Evolutionary conservation across 202 grass and related monocot genomes (phyloP).

Genomic region (Sporobolus alterniflorus): DNA sequence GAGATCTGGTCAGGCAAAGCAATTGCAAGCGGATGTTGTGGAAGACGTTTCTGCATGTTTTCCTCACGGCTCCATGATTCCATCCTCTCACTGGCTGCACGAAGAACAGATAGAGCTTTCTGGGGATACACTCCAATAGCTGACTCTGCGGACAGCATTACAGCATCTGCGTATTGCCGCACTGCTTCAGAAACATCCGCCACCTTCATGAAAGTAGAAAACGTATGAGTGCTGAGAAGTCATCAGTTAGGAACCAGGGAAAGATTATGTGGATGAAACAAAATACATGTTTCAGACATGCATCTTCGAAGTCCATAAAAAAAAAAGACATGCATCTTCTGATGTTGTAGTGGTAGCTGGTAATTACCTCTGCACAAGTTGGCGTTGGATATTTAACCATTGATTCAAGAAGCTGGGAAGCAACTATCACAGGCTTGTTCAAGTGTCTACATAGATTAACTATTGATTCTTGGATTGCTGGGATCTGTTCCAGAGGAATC

Average conservation of each 20-base stretch:
- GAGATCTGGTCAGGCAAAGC: constrained; percentile 57
- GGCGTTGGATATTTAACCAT: constrained; percentile 84
- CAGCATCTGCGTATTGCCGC: constrained; percentile 65
- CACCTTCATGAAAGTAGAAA: constrained; percentile 42
- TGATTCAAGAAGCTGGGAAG: constrained; percentile 83
- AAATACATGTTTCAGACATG: neutral
- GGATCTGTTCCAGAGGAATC: constrained; percentile 74
- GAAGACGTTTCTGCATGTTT: constrained; percentile 54
- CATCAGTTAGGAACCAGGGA: neutral
- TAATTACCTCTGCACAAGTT: constrained; percentile 72
- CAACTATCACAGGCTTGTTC: constrained; percentile 79
- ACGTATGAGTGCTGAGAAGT: neutral
- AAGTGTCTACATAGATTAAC: constrained; percentile 58
- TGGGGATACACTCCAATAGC: constrained; percentile 65
- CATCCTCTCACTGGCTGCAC: constrained; percentile 56
- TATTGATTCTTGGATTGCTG: constrained; percentile 73
- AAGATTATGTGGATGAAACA: neutral
- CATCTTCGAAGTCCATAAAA: no score
- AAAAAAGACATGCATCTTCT: neutral
- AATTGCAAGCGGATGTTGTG: constrained; percentile 51
- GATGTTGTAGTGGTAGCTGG: neutral
- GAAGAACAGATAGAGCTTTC: constrained; percentile 73
- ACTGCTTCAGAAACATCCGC: constrained; percentile 83
- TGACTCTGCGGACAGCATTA: constrained; percentile 80
- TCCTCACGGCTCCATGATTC: constrained; percentile 68